These are phyloP conservation scores for Trametes cinnabarina DNA, from an alignment of 768 basidiomycete genomes.

Conservation along the genomic window DNA sequence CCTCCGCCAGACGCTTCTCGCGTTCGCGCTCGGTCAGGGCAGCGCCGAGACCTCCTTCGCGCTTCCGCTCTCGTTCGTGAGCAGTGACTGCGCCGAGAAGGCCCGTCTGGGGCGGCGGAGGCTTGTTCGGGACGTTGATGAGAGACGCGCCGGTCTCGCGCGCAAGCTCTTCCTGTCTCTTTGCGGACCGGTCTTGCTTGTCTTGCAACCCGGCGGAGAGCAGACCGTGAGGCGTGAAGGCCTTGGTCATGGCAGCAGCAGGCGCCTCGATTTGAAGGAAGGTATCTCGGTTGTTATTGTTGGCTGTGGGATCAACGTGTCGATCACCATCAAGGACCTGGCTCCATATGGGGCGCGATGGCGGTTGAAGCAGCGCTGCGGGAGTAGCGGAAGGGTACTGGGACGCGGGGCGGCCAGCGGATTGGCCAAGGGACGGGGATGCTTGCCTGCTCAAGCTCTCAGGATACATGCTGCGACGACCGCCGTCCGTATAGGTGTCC, in stretches of 20 bases:
- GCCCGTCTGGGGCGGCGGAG: slow-evolving; percentile 92
- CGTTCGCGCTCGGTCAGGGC: slow-evolving; percentile 93
- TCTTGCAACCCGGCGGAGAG: slow-evolving; percentile 95
- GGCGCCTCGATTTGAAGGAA: slow-evolving; percentile 76
- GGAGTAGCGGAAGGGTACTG: slow-evolving; percentile 40
- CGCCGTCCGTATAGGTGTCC: slow-evolving; percentile 52
- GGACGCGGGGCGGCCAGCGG: slow-evolving; percentile 48
- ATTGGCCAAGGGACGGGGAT: slow-evolving; percentile 27
- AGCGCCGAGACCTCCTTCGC: slow-evolving; percentile 94
- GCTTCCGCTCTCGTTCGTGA: slow-evolving; percentile 90
- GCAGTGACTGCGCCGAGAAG: slow-evolving; percentile 94
- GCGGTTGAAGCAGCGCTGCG: slow-evolving; percentile 39
- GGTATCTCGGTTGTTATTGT: slow-evolving; percentile 39
- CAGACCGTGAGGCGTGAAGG: slow-evolving; percentile 91
- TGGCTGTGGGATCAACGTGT: slow-evolving; percentile 17
- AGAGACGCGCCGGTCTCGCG: slow-evolving; percentile 88
- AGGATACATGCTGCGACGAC: slow-evolving; percentile 42
- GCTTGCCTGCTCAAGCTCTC: slow-evolving; percentile 22
- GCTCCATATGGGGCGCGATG: slow-evolving; percentile 82
- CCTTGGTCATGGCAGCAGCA: slow-evolving; percentile 80
- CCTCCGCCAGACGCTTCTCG: slow-evolving; percentile 88
- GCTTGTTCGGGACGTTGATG: slow-evolving; percentile 94
- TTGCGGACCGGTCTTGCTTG: slow-evolving; percentile 93
- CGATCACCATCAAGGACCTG: slow-evolving; percentile 70
- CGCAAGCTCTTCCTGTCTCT: slow-evolving; percentile 90